These are phyloP conservation scores for Mycena crocata DNA, from an alignment of 768 basidiomycete genomes.

Conservation along the genomic window DNA sequence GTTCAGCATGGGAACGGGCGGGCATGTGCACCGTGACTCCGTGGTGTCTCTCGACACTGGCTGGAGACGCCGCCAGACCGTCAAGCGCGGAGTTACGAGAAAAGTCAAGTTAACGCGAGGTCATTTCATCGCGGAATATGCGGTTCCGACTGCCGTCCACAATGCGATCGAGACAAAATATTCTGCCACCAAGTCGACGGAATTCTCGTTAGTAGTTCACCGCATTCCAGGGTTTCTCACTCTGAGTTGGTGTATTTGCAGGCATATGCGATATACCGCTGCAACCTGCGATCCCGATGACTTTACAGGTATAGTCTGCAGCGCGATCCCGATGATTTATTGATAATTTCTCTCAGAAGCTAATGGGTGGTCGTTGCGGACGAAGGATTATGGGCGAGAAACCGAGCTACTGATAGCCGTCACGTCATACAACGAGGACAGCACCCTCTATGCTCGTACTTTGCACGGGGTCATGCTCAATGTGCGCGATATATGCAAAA, in stretches of 20 bases:
- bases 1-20: constrained; percentile 4
- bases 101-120: constrained; percentile 82
- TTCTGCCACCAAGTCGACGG: constrained; percentile 64
- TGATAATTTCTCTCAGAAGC: background rate
- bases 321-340: background rate
- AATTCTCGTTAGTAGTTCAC: constrained; percentile 70
- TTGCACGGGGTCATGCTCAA: constrained; percentile 97
- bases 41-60: constrained; percentile 12
- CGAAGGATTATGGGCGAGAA: constrained; percentile 85
- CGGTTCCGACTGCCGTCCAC: constrained; percentile 72
- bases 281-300: constrained; percentile 94
- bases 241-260: constrained; percentile 37
- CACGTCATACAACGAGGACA: constrained; percentile 93
- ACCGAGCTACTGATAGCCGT: constrained; percentile 95
- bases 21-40: constrained; percentile 1
- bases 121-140: constrained; percentile 78
- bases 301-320: constrained; percentile 67
- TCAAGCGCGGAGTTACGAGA: constrained; percentile 76
- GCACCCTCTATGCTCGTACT: constrained; percentile 87
- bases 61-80: constrained; percentile 4
- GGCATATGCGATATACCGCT: constrained; percentile 93
- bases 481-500: constrained; percentile 96
- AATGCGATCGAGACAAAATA: constrained; percentile 77
- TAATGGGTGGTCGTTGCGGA: constrained; percentile 86
- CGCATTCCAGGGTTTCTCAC: background rate